A percentile compares a stretch with the other conserved stretches of the same genome.
Conservation (phyloP, 768 basidiomycete species). For the Clitopilus hobsonii region DNA sequence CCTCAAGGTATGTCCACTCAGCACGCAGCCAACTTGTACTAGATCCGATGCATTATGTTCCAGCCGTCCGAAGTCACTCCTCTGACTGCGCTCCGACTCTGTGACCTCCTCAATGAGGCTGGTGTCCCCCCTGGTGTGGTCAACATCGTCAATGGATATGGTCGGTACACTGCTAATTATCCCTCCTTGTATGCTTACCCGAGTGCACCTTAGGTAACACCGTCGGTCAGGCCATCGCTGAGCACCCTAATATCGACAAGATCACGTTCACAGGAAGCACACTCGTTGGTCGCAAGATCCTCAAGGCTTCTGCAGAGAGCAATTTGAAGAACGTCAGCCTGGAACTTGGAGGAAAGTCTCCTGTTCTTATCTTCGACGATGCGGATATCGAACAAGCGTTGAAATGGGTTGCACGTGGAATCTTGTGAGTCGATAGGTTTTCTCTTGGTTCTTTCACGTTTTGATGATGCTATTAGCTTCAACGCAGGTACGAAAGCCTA, state of each 20-base stretch:
- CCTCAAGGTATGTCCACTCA: constrained; percentile 40
- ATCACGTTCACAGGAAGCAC: constrained; percentile 80
- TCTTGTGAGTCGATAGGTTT: constrained; percentile 68
- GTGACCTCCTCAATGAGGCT: constrained; percentile 55
- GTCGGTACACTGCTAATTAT: constrained; percentile 15
- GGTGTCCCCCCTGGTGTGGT: constrained; percentile 76
- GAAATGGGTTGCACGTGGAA: constrained; percentile 60
- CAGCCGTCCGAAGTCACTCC: constrained; percentile 73
- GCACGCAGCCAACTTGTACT: background rate
- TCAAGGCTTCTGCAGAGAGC: constrained; percentile 65
- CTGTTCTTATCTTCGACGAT: constrained; percentile 60
- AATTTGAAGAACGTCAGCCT: constrained; percentile 76
- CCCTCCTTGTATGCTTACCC: background rate
- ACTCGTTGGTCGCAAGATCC: constrained; percentile 61
- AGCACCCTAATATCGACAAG: constrained; percentile 63
- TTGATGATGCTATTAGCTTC: constrained; percentile 8
- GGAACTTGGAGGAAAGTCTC: constrained; percentile 69
- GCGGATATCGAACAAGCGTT: constrained; percentile 61
- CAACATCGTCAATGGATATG: constrained; percentile 68
- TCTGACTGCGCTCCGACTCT: constrained; percentile 51
- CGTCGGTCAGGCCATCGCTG: constrained; percentile 63
- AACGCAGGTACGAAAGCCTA: constrained; percentile 20
- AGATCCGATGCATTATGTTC: background rate
- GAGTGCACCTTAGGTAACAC: constrained; percentile 25
- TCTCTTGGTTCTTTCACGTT: background rate